A percentile compares a stretch with the other conserved stretches of the same genome.
phyloP scores from a whole-genome alignment of 2,329 filamentous ascomycete species.

The Aspergillus felis region DNA sequence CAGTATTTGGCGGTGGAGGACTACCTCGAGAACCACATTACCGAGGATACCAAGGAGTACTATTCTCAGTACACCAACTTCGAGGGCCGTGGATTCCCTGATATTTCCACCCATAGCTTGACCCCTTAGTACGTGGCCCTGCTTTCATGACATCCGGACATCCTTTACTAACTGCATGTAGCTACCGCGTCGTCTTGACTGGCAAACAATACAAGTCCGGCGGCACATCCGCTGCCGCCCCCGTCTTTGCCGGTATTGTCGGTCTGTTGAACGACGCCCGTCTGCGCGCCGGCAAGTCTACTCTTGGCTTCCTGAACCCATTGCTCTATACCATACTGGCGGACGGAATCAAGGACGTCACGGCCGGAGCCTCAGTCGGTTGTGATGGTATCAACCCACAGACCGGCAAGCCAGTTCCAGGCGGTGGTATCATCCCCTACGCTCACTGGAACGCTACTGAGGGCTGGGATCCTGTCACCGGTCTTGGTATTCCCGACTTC shows the following conservation, averaged over 20 bases:
- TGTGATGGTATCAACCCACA: slow-evolving; percentile 33
- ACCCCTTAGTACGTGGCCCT: slow-evolving; percentile 42
- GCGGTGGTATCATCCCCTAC: slow-evolving; percentile 21
- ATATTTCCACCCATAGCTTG: slow-evolving; percentile 57
- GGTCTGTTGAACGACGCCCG: slow-evolving; percentile 58
- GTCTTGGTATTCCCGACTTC: slow-evolving; percentile 32
- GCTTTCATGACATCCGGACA: slow-evolving; percentile 15
- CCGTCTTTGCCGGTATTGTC: slow-evolving; percentile 55
- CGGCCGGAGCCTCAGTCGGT: slow-evolving; percentile 30
- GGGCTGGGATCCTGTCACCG: slow-evolving; percentile 43
- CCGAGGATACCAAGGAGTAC: slow-evolving; percentile 32
- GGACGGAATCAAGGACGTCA: slow-evolving; percentile 48
- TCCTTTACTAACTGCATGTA: not conserved
- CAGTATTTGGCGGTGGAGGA: slow-evolving; percentile 43
- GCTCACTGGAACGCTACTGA: slow-evolving; percentile 28
- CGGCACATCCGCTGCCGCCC: slow-evolving; percentile 45
- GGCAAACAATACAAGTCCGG: slow-evolving; percentile 12
- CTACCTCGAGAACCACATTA: slow-evolving; percentile 43
- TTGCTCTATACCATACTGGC: slow-evolving; percentile 51
- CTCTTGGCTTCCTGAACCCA: slow-evolving; percentile 55
- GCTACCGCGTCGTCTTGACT: slow-evolving; percentile 12
- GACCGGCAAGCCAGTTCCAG: slow-evolving; percentile 12
- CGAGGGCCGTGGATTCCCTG: slow-evolving; percentile 52
- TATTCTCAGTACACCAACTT: slow-evolving; percentile 46
- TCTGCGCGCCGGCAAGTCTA: slow-evolving; percentile 46